Conservation (phyloP, 345 rosid species). For the Acer yangbiense region DNA sequence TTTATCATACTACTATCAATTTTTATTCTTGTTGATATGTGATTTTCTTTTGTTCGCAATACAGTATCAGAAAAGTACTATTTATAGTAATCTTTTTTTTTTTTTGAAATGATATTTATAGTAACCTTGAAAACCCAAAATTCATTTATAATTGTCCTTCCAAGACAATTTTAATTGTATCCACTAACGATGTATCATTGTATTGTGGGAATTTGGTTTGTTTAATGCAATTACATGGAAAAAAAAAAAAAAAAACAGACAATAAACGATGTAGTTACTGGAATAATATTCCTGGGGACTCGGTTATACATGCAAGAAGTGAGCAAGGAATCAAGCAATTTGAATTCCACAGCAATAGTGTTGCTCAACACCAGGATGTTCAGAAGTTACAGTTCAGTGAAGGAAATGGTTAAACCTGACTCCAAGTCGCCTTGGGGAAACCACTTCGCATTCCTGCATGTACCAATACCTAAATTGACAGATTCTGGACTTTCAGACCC, state of each 20-base stretch:
- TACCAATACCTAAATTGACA: conserved; percentile 31
- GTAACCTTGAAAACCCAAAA: too few relatives aligned
- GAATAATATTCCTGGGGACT: conserved; percentile 37
- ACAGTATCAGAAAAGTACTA: too few relatives aligned
- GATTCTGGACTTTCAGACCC: conserved; percentile 21
- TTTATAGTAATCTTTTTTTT: too few relatives aligned
- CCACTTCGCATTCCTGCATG: conserved; percentile 38
- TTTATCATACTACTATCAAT: too few relatives aligned
- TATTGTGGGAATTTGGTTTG: neutral
- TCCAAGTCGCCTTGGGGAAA: conserved; percentile 48
- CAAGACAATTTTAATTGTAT: too few relatives aligned
- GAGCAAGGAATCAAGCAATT: conserved; percentile 8
- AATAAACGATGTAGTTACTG: conserved; percentile 42
- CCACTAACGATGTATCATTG: too few relatives aligned
- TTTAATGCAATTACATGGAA: neutral
- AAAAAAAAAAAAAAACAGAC: conserved; percentile 30
- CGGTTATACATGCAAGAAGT: conserved; percentile 42
- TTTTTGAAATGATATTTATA: too few relatives aligned
- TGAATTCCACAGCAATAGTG: conserved; percentile 33
- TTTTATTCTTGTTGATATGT: too few relatives aligned
- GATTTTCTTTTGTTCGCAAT: too few relatives aligned
- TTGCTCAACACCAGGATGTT: conserved; percentile 41
- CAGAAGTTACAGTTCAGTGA: conserved; percentile 31
- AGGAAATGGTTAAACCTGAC: conserved; percentile 41
- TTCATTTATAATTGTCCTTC: too few relatives aligned